phyloP scores from a whole-genome alignment of 768 basidiomycete genomes.

The Boletus coccyginus region DNA sequence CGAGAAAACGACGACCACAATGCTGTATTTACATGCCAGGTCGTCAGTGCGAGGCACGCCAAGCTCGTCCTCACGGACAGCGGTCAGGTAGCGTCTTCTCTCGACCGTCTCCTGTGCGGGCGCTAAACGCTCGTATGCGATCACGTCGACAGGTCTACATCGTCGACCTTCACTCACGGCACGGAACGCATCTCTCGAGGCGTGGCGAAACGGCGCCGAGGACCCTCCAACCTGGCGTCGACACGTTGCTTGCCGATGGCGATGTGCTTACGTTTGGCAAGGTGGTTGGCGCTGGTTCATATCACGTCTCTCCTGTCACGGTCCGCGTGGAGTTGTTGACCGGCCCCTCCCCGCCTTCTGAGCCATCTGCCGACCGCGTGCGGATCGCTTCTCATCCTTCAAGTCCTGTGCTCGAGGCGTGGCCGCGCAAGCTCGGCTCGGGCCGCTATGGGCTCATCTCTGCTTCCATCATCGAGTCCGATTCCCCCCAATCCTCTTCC shows the following conservation, averaged over 20 bases:
- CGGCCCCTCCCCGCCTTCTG: constrained; percentile 4
- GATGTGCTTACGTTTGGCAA: constrained; percentile 79
- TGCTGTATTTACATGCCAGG: constrained; percentile 72
- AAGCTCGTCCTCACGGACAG: constrained; percentile 71
- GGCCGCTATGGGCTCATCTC: constrained; percentile 63
- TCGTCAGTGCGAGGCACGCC: constrained; percentile 77
- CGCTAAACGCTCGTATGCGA: constrained; percentile 11
- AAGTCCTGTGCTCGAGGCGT: constrained; percentile 25
- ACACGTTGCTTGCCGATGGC: constrained; percentile 59
- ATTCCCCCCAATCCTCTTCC: constrained; percentile 31
- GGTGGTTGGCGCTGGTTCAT: constrained; percentile 60
- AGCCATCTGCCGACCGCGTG: constrained; percentile 16
- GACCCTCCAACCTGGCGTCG: constrained; percentile 52
- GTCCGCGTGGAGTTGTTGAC: constrained; percentile 55
- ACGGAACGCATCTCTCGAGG: constrained; percentile 68
- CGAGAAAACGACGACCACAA: constrained; percentile 41
- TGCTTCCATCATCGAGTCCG: constrained; percentile 27
- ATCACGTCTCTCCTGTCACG: constrained; percentile 60
- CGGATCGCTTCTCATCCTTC: constrained; percentile 21
- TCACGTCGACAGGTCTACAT: constrained; percentile 53
- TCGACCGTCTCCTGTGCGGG: constrained; percentile 12
- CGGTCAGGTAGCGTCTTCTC: constrained; percentile 51
- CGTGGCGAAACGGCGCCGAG: constrained; percentile 47
- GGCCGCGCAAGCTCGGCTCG: constrained; percentile 36
- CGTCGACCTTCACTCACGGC: constrained; percentile 70